Conservation (phyloP, 129 eudicot genomes). For the Sambucus nigra region DNA sequence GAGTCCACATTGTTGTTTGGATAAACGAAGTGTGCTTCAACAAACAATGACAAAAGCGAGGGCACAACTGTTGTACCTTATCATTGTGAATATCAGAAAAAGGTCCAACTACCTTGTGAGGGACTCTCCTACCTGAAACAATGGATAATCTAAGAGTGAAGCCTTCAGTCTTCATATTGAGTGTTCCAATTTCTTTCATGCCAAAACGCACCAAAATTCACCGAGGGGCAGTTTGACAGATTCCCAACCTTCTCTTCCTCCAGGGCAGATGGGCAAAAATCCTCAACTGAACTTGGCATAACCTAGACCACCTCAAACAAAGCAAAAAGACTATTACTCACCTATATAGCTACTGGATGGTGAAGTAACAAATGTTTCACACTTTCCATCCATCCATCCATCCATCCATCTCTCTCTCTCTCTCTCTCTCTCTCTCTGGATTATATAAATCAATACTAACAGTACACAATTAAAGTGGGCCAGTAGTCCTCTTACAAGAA, state of each 20-base stretch:
- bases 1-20: no score
- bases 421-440: no score
- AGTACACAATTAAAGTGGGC: no score
- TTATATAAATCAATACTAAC: no score
- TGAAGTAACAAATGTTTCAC: no score
- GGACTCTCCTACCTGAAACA: background rate
- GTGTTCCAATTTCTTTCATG: background rate
- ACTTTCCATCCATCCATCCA: no score
- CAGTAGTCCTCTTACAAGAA: no score
- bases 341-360: background rate
- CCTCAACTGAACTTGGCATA: background rate
- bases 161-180: background rate
- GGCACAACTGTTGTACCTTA: background rate
- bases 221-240: background rate
- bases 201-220: background rate
- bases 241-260: background rate
- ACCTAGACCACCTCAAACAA: no score
- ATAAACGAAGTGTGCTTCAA: background rate
- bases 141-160: background rate
- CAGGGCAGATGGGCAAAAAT: background rate
- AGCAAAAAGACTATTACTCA: no score
- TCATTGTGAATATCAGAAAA: background rate
- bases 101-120: background rate
- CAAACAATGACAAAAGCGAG: background rate
- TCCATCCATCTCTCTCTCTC: no score